Base-by-base conservation (phyloP, 768 basidiomycete genomes). In the Pleurotus ostreatus region DNA sequence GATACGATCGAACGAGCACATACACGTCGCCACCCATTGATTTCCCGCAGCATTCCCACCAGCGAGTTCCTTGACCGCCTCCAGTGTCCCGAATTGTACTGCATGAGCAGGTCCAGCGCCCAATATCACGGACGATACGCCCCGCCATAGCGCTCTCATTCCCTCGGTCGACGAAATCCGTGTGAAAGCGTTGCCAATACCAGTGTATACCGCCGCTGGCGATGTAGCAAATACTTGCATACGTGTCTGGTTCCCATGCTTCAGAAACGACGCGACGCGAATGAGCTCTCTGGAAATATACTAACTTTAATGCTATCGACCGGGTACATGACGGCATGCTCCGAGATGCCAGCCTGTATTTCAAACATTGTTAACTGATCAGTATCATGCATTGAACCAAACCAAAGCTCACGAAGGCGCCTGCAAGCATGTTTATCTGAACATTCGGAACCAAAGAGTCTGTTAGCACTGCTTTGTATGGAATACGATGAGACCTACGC, bases 91-190 rank as follows among this genome's bases (percentile, higher is more conserved):
- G 70, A 98, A 99, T 73, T 99, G 96, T 37, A 98, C 87, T 5
- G 97, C 97, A 68, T 99, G 97, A 3, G 97, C 97, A 22, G 97
- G 97, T 34, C 97, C 97, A 5, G 97, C 97, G 55, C 97, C 97
- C 57, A 97, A 74, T 60, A 95, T 94, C 23, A 98, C 96, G 12
- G 92, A 94, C 41, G 92, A 91, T 46, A 99, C 95, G 57, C 97
- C 97, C 55, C 96, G 79, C 97, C 97, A 99, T 51, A 99, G 76
- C 18, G 88, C 86, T 53, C 91, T 80, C 62, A 92, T 77, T 37
- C 97, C 97, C 71, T 99, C 97, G 2, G 94, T 95, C 12, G 94
- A 85, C 1, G 94, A 91, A 76, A 98, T 96, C 55, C 92, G 86
- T 55, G 88, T 81, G 66, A 96, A 90, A 0, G 94, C 94, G 66